A percentile compares a stretch with the other conserved stretches of the same genome.
Conservation (phyloP, 352 stramenopile genomes). For the Phytophthora aleatoria region DNA sequence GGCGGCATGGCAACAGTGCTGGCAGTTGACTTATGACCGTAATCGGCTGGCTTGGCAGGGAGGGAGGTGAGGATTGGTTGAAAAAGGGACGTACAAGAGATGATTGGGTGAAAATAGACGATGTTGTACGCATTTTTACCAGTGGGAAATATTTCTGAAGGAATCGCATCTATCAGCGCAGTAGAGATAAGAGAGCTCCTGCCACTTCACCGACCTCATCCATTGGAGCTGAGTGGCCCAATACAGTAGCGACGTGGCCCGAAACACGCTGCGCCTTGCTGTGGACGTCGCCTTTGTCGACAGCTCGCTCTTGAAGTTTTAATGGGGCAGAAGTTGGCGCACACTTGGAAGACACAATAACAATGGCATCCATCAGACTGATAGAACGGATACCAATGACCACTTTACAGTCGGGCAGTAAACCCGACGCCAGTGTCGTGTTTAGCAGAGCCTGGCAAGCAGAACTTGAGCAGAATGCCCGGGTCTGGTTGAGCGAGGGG, state of each 20-base stretch:
- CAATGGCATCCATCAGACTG: slow-evolving; percentile 15
- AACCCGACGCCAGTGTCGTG: slow-evolving; percentile 3
- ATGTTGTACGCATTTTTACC: too few relatives aligned
- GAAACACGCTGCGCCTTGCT: slow-evolving; percentile 3
- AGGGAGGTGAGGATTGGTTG: slow-evolving; percentile 3
- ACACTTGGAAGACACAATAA: slow-evolving; percentile 11
- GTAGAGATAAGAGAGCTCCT: slow-evolving; percentile 14
- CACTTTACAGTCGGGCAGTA: slow-evolving; percentile 28
- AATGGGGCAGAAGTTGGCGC: neutral
- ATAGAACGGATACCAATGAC: slow-evolving; percentile 2
- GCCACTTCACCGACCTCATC: slow-evolving; percentile 17
- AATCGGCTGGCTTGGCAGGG: neutral
- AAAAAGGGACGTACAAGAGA: neutral
- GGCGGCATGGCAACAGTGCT: slow-evolving; percentile 25
- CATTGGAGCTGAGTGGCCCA: slow-evolving; percentile 32
- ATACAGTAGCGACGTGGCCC: slow-evolving; percentile 15
- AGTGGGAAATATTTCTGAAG: neutral
- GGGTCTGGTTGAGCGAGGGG: slow-evolving; percentile 12
- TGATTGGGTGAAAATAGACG: neutral
- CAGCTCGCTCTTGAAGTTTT: slow-evolving; percentile 21
- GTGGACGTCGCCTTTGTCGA: slow-evolving; percentile 8
- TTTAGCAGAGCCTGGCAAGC: slow-evolving; percentile 30
- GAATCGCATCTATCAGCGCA: slow-evolving; percentile 1
- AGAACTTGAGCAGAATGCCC: slow-evolving; percentile 25
- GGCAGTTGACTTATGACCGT: neutral